Percentiles rank a stretch among this genome's conserved stretches.
These are phyloP conservation scores for Kurtzmaniella natalensis DNA, from an alignment of 1,139 yeast genomes.

Conservation along the genomic window DNA sequence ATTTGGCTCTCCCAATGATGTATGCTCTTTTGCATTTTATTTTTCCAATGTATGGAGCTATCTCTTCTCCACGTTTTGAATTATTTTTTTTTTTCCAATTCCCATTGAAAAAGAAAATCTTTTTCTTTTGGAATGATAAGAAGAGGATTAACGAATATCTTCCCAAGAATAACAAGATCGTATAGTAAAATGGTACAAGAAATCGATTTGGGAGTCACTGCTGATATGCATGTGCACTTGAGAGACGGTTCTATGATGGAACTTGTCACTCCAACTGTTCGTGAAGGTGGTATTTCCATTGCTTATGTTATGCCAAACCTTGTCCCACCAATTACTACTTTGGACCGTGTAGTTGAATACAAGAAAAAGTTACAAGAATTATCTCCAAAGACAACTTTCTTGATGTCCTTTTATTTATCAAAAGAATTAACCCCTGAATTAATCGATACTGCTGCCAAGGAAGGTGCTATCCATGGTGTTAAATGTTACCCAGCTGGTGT, in stretches of 20 bases:
- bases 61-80: too few species aligned
- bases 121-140: conserved; percentile 1
- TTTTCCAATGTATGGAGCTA: too few species aligned
- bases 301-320: conserved; percentile 96
- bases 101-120: too few species aligned
- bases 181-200: conserved; percentile 16
- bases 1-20: too few species aligned
- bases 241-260: conserved; percentile 94
- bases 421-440: conserved; percentile 80
- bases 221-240: conserved; percentile 94
- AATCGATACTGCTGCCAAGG: conserved; percentile 71
- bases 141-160: too few species aligned
- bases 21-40: too few species aligned
- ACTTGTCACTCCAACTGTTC: conserved; percentile 82
- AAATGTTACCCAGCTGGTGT: conserved; percentile 99
- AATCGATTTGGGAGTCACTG: conserved; percentile 74
- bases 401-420: conserved; percentile 85
- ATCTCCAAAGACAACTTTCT: conserved; percentile 79
- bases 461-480: conserved; percentile 72
- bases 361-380: conserved; percentile 58
- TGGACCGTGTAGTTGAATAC: conserved; percentile 69
- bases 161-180: not conserved
- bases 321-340: conserved; percentile 86
- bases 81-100: too few species aligned
- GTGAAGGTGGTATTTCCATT: conserved; percentile 84